phyloP scores from a whole-genome alignment of 441 rosid genomes.

The Croton setiger region DNA sequence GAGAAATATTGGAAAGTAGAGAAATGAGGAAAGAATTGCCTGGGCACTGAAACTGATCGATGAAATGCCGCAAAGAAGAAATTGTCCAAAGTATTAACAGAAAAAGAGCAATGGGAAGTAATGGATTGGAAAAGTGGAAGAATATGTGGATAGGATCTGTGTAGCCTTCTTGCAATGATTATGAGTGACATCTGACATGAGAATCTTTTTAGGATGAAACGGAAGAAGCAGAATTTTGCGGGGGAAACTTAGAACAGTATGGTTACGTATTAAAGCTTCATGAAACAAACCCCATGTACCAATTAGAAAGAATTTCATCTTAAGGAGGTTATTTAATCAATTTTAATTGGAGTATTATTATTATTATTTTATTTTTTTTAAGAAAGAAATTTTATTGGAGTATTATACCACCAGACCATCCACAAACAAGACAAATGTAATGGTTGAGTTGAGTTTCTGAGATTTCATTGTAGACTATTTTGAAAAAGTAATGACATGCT shows the following conservation, averaged over 20 bases:
- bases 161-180: constrained; percentile 23
- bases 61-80: constrained; percentile 43
- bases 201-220: neutral
- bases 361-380: too few species aligned
- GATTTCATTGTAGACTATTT: too few species aligned
- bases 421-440: too few species aligned
- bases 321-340: too few species aligned
- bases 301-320: too few species aligned
- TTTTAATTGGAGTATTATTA: too few species aligned
- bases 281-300: too few species aligned
- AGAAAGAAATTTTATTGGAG: too few species aligned
- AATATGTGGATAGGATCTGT: constrained; percentile 8
- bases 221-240: neutral
- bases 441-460: too few species aligned
- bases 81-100: neutral
- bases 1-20: constrained; percentile 33
- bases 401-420: too few species aligned
- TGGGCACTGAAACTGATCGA: constrained; percentile 37
- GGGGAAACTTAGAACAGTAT: neutral
- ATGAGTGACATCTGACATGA: constrained; percentile 37
- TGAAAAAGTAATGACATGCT: too few species aligned
- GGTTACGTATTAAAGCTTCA: too few species aligned
- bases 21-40: constrained; percentile 18
- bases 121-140: constrained; percentile 5
- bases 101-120: constrained; percentile 6